These are phyloP conservation scores for Penicillium chermesinum DNA, from an alignment of 495 filamentous ascomycete genomes.

Conservation along the genomic window DNA sequence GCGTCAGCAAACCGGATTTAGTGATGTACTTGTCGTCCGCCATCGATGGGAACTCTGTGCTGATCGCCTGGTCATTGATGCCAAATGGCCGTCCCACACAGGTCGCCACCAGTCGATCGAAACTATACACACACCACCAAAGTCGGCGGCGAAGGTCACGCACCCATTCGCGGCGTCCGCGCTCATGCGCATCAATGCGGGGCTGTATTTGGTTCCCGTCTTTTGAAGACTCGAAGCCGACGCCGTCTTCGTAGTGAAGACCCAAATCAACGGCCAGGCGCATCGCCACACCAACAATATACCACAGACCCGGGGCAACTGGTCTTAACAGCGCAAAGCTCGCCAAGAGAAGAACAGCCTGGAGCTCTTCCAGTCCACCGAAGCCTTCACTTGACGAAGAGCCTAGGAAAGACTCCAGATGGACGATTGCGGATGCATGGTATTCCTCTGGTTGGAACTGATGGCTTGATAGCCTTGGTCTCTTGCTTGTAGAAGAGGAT, in stretches of 20 bases:
- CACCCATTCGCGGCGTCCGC: slow-evolving; percentile 76
- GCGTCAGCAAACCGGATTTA: slow-evolving; percentile 63
- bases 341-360: slow-evolving; percentile 83
- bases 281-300: slow-evolving; percentile 90
- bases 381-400: slow-evolving; percentile 57
- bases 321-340: slow-evolving; percentile 87
- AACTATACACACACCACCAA: slow-evolving; percentile 96
- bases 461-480: slow-evolving; percentile 47
- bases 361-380: slow-evolving; percentile 84
- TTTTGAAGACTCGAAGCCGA: slow-evolving; percentile 52
- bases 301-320: slow-evolving; percentile 92
- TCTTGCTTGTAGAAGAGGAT: slow-evolving; percentile 43
- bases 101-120: slow-evolving; percentile 85
- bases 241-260: slow-evolving; percentile 86
- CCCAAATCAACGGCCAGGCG: slow-evolving; percentile 87
- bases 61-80: slow-evolving; percentile 89
- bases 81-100: slow-evolving; percentile 93
- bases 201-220: slow-evolving; percentile 29
- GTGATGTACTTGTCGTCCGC: slow-evolving; percentile 88
- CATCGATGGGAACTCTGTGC: slow-evolving; percentile 85
- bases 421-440: slow-evolving; percentile 87
- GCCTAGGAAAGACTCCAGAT: slow-evolving; percentile 81
- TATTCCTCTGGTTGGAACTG: slow-evolving; percentile 92
- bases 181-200: slow-evolving; percentile 51
- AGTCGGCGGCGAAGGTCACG: slow-evolving; percentile 81